A percentile compares a stretch with the other conserved stretches of the same genome.
Evolutionary conservation across 1,284 basidiomycete species (phyloP).

Genomic region (Trametes polyzona): DNA sequence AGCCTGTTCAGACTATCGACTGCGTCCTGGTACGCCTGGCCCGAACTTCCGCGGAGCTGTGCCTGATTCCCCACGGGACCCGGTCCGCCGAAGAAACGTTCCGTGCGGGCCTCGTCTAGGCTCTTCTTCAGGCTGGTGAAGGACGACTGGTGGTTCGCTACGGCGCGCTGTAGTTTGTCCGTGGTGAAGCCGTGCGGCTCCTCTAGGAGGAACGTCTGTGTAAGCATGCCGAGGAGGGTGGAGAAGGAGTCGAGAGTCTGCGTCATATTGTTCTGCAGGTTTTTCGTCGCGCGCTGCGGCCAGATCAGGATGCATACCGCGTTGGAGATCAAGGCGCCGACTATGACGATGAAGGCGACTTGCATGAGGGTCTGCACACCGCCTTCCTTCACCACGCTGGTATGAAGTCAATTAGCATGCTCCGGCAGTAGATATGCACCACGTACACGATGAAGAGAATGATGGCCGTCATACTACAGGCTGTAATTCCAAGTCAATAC

Average conservation of each 20-base stretch:
- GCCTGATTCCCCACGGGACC: constrained; percentile 35
- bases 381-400: constrained; percentile 89
- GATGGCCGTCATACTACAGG: constrained; percentile 90
- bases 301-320: constrained; percentile 83
- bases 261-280: constrained; percentile 84
- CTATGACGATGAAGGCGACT: constrained; percentile 77
- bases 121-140: constrained; percentile 88
- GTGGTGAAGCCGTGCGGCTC: constrained; percentile 60
- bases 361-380: constrained; percentile 74
- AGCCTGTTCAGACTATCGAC: constrained; percentile 84
- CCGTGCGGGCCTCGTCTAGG: constrained; percentile 82
- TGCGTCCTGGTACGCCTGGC: constrained; percentile 80
- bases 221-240: constrained; percentile 81
- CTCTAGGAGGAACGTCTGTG: constrained; percentile 84
- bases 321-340: constrained; percentile 81
- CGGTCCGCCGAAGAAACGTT: constrained; percentile 61
- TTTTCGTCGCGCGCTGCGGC: constrained; percentile 83
- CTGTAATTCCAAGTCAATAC: constrained; percentile 41
- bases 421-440: background rate
- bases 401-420: background rate
- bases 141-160: constrained; percentile 82
- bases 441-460: constrained; percentile 84
- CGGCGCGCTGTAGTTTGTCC: constrained; percentile 72
- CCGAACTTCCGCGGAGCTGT: constrained; percentile 42
- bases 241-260: constrained; percentile 87